Evolutionary conservation across 768 basidiomycete species (phyloP), one percentile per base, ranked within the genome.

Genomic region (Lentinula edodes): DNA sequence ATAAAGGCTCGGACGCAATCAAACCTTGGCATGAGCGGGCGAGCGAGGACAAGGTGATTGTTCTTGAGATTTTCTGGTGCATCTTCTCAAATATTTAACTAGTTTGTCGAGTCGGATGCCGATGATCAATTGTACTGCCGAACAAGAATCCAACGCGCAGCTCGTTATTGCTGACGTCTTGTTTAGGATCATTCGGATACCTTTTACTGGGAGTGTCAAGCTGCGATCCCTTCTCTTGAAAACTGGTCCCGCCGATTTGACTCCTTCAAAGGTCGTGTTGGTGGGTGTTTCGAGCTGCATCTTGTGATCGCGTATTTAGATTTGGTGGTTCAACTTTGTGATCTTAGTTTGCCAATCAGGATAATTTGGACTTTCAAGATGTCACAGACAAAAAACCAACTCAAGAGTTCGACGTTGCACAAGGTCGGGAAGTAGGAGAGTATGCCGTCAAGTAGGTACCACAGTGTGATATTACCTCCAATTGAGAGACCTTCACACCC

Each of bases 101-200:
- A 97, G 94, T 91, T 75, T 63, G 71, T 95, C 62, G 90, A 94
- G 72, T 94, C 92, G 16, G 95, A 97, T 65, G 89, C 90, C 38
- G 95, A 96, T 73, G 94, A 95, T 69, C 90, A 93, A 72, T 73
- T 97, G 91, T 92, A 72, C 67, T 50, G 52, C n/a, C 23, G 46
- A 38, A n/a, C 35, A 52, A 2, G 28, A 4, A 23, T 39, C 10
- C 51, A 58, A 66, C 34, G 39, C 13, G 41, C 16, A 18, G 46
- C 46, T 59, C 41, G 23, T 46, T 38, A 28, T 61, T 32, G 60
- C 58, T 39, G 58, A 38, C 46, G 51, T 43, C 43, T 52, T 32
- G n/a, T 56, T 39, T 65, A 93, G 91, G 67, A 92, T 93, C 65
- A 73, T 94, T 56, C 89, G 89, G 53, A 71, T 97, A 32, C 94